Conservation (phyloP, 192 early-diverging fungal genomes). For the Pilobolus umbonatus region DNA sequence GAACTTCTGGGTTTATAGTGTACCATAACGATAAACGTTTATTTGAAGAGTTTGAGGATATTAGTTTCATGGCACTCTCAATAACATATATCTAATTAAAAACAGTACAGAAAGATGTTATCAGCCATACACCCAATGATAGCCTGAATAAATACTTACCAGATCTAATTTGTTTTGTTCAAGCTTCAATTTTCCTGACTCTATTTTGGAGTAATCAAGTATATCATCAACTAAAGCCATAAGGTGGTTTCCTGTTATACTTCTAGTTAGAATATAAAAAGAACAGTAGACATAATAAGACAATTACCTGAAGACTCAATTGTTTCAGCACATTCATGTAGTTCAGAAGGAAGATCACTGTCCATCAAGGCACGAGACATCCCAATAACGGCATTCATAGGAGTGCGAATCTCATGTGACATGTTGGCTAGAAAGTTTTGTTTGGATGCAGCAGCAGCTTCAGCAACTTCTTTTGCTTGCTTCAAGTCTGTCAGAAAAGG, state of each 20-base stretch:
- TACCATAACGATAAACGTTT: slow-evolving; percentile 49
- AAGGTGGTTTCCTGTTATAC: slow-evolving; percentile 36
- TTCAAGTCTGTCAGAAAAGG: slow-evolving; percentile 25
- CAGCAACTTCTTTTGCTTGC: slow-evolving; percentile 46
- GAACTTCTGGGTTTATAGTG: slow-evolving; percentile 16
- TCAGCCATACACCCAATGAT: too few relatives aligned
- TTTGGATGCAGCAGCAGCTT: slow-evolving; percentile 43
- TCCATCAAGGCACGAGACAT: slow-evolving; percentile 65
- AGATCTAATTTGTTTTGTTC: slow-evolving; percentile 15
- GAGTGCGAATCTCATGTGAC: slow-evolving; percentile 72
- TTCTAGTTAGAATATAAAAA: background rate
- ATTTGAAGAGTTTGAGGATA: slow-evolving; percentile 54
- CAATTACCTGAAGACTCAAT: slow-evolving; percentile 31
- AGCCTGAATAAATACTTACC: background rate
- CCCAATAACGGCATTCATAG: slow-evolving; percentile 73
- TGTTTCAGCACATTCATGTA: slow-evolving; percentile 56
- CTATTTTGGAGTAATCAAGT: slow-evolving; percentile 74
- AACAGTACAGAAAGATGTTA: too few relatives aligned
- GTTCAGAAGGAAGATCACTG: slow-evolving; percentile 61
- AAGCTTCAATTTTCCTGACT: slow-evolving; percentile 68
- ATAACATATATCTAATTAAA: slow-evolving; percentile 40
- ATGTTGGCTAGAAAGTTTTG: slow-evolving; percentile 71
- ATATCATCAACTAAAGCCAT: slow-evolving; percentile 74
- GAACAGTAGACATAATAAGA: background rate
- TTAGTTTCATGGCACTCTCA: slow-evolving; percentile 58